Base-by-base conservation (phyloP, 768 basidiomycete genomes). In the Trametes elegans region DNA sequence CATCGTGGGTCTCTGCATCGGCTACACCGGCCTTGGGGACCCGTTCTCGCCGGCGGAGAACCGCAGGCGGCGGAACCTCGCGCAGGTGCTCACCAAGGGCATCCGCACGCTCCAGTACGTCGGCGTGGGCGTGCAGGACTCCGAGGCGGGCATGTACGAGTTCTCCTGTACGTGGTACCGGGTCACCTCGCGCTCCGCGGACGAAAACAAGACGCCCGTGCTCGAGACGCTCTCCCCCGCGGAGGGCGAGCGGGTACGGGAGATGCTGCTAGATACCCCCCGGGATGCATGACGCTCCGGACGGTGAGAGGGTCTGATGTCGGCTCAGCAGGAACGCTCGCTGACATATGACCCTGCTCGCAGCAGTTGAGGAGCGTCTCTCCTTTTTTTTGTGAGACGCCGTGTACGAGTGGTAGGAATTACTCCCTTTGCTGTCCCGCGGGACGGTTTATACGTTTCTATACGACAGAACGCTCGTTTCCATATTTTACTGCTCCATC, bases 1-100 rank as follows among this genome's bases (percentile, higher is more conserved):
- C 27, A 53, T 58, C 35, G 26, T 48, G 39, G 57, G 60, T 10
- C 53, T 61, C n/a, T 48, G 39, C 28, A 44, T 61, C 43, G 54
- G 34, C 5, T 59, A 53, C 34, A 34, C 42, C 7, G 52, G 48
- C 32, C 31, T 19, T 18, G 39, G n/a, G 35, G 44, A 47, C 27
- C 3, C 21, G 21, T 18, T 50, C 49, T 28, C 52, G 38, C 34
- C 7, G 14, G 14, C 49, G 13, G 49, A 41, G n/a, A 27, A 18
- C 11, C 45, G 38, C 11, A 28, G 39, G 38, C 35, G 38, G 34
- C 46, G 46, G 31, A n/a, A 47, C 29, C 41, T 53, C 23, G 60
- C 60, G 32, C 52, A 38, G 36, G 47, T 29, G 46, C 47, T 54
- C 14, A 49, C 60, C 14, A 34, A 23, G 35, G 23, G 29, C 16